These are phyloP conservation scores for Alternaria novae-zelandiae DNA, from an alignment of 2,329 filamentous ascomycete genomes.

Conservation along the genomic window DNA sequence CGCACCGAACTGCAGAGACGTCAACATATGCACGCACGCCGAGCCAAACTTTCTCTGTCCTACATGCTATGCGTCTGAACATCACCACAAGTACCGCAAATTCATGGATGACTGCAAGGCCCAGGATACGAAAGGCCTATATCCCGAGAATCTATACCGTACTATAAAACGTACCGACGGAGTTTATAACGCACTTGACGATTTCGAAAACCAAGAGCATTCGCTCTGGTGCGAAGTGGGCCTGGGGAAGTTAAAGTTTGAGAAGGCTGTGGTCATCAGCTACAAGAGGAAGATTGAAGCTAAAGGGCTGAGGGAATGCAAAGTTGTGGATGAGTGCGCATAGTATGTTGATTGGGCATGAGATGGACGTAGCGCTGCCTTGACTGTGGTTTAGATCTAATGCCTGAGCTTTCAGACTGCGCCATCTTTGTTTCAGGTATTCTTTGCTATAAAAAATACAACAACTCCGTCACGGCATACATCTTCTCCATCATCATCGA, in stretches of 20 bases:
- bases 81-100: neutral
- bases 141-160: neutral
- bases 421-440: neutral
- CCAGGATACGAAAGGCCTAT: neutral
- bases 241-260: neutral
- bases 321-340: neutral
- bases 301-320: neutral
- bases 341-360: neutral
- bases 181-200: neutral
- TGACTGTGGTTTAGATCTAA: neutral
- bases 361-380: neutral
- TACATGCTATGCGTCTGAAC: neutral
- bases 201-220: neutral
- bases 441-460: neutral
- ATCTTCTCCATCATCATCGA: neutral
- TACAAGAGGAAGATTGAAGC: neutral
- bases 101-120: neutral
- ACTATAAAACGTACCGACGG: neutral
- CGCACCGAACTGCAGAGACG: conserved; percentile 1
- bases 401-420: neutral
- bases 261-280: neutral
- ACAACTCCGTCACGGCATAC: neutral
- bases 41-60: conserved; percentile 4
- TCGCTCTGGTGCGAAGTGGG: neutral
- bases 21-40: neutral